Conservation (phyloP, 805 yeast species). For the Kluyveromyces siamensis region DNA sequence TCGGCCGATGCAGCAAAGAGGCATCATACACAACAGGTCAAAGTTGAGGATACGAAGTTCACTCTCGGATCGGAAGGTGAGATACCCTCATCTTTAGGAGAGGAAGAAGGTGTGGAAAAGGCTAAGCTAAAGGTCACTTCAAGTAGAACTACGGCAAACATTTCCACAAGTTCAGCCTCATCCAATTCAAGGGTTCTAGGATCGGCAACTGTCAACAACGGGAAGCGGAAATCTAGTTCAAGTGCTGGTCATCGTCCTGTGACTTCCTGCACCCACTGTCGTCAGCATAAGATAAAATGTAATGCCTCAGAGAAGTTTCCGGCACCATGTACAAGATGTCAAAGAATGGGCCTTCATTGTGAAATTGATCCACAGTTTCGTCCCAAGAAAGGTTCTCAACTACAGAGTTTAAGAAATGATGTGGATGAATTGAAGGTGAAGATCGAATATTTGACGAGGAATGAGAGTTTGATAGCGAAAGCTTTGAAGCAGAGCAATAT, state of each 20-base stretch:
- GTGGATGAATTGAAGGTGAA: slow-evolving; percentile 71
- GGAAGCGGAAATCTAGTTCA: slow-evolving; percentile 5
- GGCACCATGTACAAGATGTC: slow-evolving; percentile 73
- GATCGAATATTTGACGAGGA: slow-evolving; percentile 55
- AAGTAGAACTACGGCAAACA: not conserved
- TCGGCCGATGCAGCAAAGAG: not conserved
- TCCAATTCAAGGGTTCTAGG: not conserved
- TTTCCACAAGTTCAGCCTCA: not conserved
- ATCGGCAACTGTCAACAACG: not conserved
- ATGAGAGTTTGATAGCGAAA: slow-evolving; percentile 59
- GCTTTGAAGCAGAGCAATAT: slow-evolving; percentile 35
- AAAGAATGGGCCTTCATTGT: slow-evolving; percentile 68
- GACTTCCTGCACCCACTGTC: slow-evolving; percentile 87
- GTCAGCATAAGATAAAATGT: slow-evolving; percentile 91
- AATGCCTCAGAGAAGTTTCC: slow-evolving; percentile 83
- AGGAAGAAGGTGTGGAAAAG: not conserved
- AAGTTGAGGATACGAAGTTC: not conserved
- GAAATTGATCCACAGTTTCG: slow-evolving; percentile 86
- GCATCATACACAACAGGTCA: not conserved
- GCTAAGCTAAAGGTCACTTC: not conserved
- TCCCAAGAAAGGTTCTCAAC: slow-evolving; percentile 87
- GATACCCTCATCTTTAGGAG: not conserved
- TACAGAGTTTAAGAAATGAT: slow-evolving; percentile 74
- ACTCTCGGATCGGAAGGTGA: not conserved
- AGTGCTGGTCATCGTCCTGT: slow-evolving; percentile 68